Base-by-base conservation (phyloP, 2,329 filamentous ascomycete genomes). In the Coleophoma eucalyptorum region DNA sequence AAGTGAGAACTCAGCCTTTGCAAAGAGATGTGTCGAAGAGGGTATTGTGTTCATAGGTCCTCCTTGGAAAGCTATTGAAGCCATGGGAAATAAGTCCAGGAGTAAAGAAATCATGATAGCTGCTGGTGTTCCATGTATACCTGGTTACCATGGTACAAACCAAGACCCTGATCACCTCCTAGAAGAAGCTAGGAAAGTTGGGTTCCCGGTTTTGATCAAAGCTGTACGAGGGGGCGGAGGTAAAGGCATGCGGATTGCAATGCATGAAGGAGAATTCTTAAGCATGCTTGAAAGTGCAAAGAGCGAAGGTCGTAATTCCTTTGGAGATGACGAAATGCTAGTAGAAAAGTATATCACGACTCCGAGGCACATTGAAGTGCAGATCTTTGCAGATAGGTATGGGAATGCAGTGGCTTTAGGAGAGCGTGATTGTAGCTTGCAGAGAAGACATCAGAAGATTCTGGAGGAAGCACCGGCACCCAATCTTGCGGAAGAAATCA, bases 41-140 rank as follows among this genome's bases (percentile, higher is more conserved):
- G 94, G 94, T 11, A 80, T 99, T 57, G 86, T 93, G 50, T 99
- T 99, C 67, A 95, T 99, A 62, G 94, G 94, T 0, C 94, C 94
- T 1, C 91, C 94, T 3, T 84, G 85, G 26, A 79, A 82, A 47
- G 92, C 92, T 59, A 91, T 89, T 65, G 75, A 87, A 51, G 90
- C 91, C 52, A 96, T 97, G 92, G 92, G 92, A 46, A 90, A 96
- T 72, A 96, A 97, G 74, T 91, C 87, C 50, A 79, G 88, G 53
- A 94, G 89, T 48, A 99, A 99, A 70, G 89, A 96, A 66, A 97
- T 99, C 65, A 97, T 99, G 94, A 90, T 83, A 33, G 83, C 84
- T 4, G 93, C 94, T n/a, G 90, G 91, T 8, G 94, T 99, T 3
- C 92, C 92, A 4, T 97, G 94, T 63, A 94, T 99, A 45, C 94